Percentiles rank a stretch among this genome's conserved stretches.
phyloP scores from a whole-genome alignment of 1,139 yeast species.

The Yamadazyma taylorii region DNA sequence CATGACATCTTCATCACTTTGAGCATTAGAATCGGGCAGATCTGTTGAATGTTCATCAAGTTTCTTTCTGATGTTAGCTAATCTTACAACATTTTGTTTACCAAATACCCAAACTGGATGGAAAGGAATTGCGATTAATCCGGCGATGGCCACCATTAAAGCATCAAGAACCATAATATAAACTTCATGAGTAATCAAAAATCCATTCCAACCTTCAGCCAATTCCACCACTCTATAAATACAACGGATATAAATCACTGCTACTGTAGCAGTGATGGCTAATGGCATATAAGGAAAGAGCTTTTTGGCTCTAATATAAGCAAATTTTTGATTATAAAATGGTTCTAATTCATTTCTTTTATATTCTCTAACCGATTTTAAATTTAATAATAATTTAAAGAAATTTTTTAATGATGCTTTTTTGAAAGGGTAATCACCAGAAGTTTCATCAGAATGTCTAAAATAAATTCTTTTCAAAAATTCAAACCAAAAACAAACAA shows the following conservation, averaged over 20 bases:
- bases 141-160: constrained; percentile 56
- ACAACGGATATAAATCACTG: constrained; percentile 69
- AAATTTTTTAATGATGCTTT: constrained; percentile 28
- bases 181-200: constrained; percentile 66
- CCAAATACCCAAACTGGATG: constrained; percentile 69
- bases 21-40: background rate
- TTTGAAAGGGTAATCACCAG: constrained; percentile 21
- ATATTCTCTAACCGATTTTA: constrained; percentile 24
- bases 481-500: constrained; percentile 55
- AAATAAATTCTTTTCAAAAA: constrained; percentile 51
- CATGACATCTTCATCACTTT: background rate
- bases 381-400: constrained; percentile 31
- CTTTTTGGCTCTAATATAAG: constrained; percentile 37
- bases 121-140: constrained; percentile 48
- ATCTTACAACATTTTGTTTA: constrained; percentile 29
- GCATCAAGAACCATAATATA: constrained; percentile 80
- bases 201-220: constrained; percentile 75
- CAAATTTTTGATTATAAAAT: constrained; percentile 41
- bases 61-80: constrained; percentile 36
- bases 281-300: constrained; percentile 51
- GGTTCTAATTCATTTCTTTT: constrained; percentile 27
- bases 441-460: constrained; percentile 22
- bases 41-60: constrained; percentile 20
- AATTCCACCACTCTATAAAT: constrained; percentile 80
- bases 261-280: constrained; percentile 52